phyloP scores from a whole-genome alignment of 2,329 filamentous ascomycete species.

The Fusarium abutilonis region DNA sequence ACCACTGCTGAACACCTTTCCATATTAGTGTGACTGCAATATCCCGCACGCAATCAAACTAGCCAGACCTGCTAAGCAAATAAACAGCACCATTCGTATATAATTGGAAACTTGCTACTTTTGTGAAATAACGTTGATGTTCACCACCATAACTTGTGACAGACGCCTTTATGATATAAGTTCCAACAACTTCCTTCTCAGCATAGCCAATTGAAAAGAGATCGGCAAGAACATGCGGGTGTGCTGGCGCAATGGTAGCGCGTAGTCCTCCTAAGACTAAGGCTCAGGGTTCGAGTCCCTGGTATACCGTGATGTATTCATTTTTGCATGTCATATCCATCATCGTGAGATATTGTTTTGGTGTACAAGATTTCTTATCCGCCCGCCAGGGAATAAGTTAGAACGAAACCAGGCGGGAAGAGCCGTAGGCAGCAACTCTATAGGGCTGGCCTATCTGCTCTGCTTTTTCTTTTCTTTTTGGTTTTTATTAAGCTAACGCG shows the following conservation, averaged over 20 bases:
- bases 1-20: conserved; percentile 2
- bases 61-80: not conserved
- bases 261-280: conserved; percentile 55
- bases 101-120: not conserved
- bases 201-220: conserved; percentile 36
- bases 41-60: not conserved
- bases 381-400: not conserved
- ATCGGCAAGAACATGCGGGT: conserved; percentile 27
- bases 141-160: too few species aligned
- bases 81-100: not conserved
- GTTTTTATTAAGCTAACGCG: not conserved
- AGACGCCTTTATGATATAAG: conserved; percentile 19
- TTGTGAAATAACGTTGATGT: not conserved
- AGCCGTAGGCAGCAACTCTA: not conserved
- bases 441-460: not conserved
- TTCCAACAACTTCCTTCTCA: not conserved
- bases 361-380: conserved; percentile 8
- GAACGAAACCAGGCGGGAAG: not conserved
- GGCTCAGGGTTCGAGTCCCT: conserved; percentile 55
- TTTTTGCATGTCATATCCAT: not conserved
- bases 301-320: conserved; percentile 43
- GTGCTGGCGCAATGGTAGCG: conserved; percentile 54
- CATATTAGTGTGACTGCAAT: not conserved
- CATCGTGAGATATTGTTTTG: not conserved
- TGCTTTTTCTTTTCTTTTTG: not conserved